A percentile compares a stretch with the other conserved stretches of the same genome.
These are phyloP conservation scores for Ophiocordyceps camponoti-rufipedis DNA, from an alignment of 2,329 filamentous ascomycete genomes.

Conservation along the genomic window DNA sequence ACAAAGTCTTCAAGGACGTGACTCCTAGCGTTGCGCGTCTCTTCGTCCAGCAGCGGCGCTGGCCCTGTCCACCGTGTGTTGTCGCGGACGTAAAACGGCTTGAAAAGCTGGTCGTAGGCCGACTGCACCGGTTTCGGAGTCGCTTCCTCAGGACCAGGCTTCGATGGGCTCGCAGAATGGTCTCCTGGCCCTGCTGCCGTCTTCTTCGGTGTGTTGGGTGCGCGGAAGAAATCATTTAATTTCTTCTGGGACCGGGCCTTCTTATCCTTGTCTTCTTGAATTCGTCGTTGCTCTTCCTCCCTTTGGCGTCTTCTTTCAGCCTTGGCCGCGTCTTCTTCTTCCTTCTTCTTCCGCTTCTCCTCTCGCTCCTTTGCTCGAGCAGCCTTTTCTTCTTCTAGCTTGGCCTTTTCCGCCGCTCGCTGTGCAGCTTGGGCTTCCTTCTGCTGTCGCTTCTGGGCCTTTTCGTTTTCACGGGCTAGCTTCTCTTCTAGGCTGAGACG, in stretches of 20 bases:
- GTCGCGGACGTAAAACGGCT: constrained; percentile 63
- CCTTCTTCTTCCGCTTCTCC: constrained; percentile 21
- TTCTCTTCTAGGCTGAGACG: constrained; percentile 19
- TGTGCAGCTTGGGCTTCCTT: constrained; percentile 19
- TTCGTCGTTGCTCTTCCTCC: constrained; percentile 24
- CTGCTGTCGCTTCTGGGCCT: constrained; percentile 15
- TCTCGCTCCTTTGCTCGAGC: constrained; percentile 19
- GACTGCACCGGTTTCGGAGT: constrained; percentile 13
- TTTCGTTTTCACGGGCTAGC: constrained; percentile 12
- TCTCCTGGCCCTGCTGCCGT: constrained; percentile 12
- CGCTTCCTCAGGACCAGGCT: constrained; percentile 7
- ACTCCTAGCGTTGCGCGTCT: constrained; percentile 32
- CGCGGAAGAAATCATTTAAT: constrained; percentile 29
- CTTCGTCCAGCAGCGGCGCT: constrained; percentile 37
- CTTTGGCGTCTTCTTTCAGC: constrained; percentile 29
- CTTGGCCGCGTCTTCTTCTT: constrained; percentile 20
- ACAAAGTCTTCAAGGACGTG: constrained; percentile 34
- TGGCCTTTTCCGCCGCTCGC: constrained; percentile 16
- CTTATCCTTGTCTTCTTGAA: constrained; percentile 25
- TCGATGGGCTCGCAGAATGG: constrained; percentile 11
- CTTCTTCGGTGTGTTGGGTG: constrained; percentile 22
- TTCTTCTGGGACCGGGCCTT: constrained; percentile 29
- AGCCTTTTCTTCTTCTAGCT: constrained; percentile 20
- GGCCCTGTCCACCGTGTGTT: constrained; percentile 52
- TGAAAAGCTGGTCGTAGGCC: constrained; percentile 53